phyloP scores from a whole-genome alignment of 495 filamentous ascomycete genomes.

The Xylaria acuta region DNA sequence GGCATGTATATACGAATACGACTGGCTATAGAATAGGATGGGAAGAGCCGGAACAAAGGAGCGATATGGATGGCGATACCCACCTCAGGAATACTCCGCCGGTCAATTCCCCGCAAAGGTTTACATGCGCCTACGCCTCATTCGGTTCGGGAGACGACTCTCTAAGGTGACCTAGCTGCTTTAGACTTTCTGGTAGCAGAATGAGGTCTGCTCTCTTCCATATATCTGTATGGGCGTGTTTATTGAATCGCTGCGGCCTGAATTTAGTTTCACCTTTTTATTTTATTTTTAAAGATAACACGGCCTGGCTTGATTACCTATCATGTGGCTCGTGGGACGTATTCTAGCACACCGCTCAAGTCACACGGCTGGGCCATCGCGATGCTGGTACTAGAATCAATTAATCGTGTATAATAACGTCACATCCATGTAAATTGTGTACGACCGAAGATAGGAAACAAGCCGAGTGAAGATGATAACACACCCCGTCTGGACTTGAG shows the following conservation, averaged over 20 bases:
- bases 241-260: neutral
- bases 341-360: neutral
- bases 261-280: neutral
- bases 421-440: neutral
- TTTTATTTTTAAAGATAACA: neutral
- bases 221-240: neutral
- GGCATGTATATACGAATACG: neutral
- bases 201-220: neutral
- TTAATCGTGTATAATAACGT: neutral
- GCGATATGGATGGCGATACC: neutral
- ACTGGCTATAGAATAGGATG: neutral
- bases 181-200: neutral
- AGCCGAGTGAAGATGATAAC: neutral
- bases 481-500: neutral
- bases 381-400: neutral
- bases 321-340: neutral
- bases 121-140: neutral
- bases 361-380: neutral
- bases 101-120: slow-evolving; percentile 14
- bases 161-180: neutral
- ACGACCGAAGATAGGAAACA: neutral
- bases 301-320: neutral
- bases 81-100: neutral
- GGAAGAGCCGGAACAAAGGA: neutral
- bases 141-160: neutral